Evolutionary conservation across 495 filamentous ascomycete species (phyloP), one percentile per base, ranked within the genome.

Genomic region (Xylaria flabelliformis): DNA sequence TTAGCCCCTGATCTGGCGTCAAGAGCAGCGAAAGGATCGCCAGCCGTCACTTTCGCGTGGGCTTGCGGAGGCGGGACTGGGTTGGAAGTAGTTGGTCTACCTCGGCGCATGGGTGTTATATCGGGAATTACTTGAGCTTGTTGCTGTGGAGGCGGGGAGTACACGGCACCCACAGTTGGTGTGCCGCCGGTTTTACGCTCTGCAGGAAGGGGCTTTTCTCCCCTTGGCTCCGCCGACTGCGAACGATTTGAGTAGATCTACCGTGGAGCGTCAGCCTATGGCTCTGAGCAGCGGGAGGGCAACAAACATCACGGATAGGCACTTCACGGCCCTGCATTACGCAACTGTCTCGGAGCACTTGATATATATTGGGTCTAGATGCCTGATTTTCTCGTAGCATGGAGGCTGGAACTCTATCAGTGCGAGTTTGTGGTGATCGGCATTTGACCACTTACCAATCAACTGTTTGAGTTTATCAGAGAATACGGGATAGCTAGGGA

Each of bases 51-150:
- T 68, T 91, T 89, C 69, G 88, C 86, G n/a, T 84, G 77, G 46
- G 74, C 74, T 61, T 81, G 82, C 1, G 77, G 77, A n/a, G 81
- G 78, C 10, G 73, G 76, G 24, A 82, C 75, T 34, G 82, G 84
- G 42, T 77, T 77, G 17, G 80, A 77, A 44, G 88, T 90, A 6
- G 90, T 87, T 9, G 94, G 92, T 67, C 96, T 89, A 9, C 96
- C 96, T 79, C 96, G 88, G 56, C 97, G 87, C 96, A 98, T 98
- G 8, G 96, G 96, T 69, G 91, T 91, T 73, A 99, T 94, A 70
- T 98, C 95, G 7, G 97, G 97, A 71, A 98, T 90, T 9, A 87
- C 82, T 71, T 91, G 88, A 46, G 91, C 89, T 74, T 92, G 87
- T 73, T 92, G 88, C 17, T 90, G 86, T 63, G 88, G 85, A 48